A percentile compares a stretch with the other conserved stretches of the same genome.
Evolutionary conservation across 139 green algal species (phyloP).

Genomic region (Closterium sp.): DNA sequence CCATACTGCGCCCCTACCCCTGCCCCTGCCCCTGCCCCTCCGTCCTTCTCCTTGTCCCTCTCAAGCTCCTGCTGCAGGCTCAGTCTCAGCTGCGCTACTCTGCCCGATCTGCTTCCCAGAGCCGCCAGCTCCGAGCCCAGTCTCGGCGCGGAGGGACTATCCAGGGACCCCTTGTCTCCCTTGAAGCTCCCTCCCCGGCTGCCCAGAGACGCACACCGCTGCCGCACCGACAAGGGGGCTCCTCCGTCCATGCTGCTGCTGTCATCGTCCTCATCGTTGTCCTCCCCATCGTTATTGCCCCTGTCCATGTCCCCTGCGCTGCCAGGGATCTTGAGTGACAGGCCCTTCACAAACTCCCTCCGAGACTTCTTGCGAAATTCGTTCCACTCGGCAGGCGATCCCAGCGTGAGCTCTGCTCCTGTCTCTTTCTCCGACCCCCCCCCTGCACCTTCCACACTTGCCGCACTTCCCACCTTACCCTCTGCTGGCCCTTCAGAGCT

Average conservation of each 20-base stretch:
- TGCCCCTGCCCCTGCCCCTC: not conserved
- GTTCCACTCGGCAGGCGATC: not conserved
- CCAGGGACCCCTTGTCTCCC: not conserved
- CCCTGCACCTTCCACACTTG: not conserved
- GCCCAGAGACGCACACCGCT: not conserved
- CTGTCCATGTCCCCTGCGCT: not conserved
- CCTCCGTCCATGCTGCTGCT: not conserved
- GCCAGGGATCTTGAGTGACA: not conserved
- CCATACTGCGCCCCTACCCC: not conserved
- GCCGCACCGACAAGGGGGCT: not conserved
- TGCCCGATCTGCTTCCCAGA: not conserved
- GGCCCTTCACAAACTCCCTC: not conserved
- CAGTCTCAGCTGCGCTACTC: not conserved
- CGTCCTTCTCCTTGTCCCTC: not conserved
- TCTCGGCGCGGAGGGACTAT: not conserved
- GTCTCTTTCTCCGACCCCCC: not conserved
- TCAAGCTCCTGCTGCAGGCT: not conserved
- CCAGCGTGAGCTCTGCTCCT: not conserved
- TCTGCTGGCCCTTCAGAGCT: not conserved
- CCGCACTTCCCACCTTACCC: not conserved
- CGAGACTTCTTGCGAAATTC: not conserved
- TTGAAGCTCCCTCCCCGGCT: not conserved
- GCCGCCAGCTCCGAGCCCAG: not conserved
- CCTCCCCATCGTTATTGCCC: not conserved
- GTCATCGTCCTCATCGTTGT: not conserved